Conservation (phyloP, 164 flowering plant species). For the Vitis labrusca region DNA sequence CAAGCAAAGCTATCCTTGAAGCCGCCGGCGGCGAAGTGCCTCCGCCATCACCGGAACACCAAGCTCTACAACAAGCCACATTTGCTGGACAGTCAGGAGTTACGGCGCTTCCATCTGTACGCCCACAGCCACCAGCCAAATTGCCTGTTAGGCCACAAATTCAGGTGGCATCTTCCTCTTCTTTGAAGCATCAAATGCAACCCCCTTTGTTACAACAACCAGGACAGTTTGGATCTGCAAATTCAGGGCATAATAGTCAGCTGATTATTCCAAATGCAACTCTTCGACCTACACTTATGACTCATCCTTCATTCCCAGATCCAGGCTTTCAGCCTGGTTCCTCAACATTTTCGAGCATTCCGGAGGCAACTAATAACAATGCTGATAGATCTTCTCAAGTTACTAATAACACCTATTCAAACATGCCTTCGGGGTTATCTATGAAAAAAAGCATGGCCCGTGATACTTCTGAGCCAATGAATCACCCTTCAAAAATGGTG, state of each 20-base stretch:
- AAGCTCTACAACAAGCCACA: slow-evolving; percentile 31
- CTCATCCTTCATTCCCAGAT: slow-evolving; percentile 40
- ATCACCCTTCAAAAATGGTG: slow-evolving; percentile 50
- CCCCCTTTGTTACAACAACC: slow-evolving; percentile 33
- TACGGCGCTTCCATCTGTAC: slow-evolving; percentile 34
- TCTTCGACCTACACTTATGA: slow-evolving; percentile 27
- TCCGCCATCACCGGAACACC: slow-evolving; percentile 2
- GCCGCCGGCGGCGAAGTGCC: too few relatives aligned
- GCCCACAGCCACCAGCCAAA: slow-evolving; percentile 31
- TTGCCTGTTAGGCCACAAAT: slow-evolving; percentile 42
- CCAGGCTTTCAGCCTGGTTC: slow-evolving; percentile 49
- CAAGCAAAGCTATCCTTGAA: too few relatives aligned
- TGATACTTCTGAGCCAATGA: slow-evolving; percentile 31
- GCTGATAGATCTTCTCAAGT: slow-evolving; percentile 27
- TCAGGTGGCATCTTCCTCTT: slow-evolving; percentile 37
- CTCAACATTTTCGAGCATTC: slow-evolving; percentile 26
- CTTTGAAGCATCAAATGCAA: slow-evolving; percentile 52
- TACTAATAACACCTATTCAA: slow-evolving; percentile 19
- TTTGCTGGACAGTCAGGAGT: slow-evolving; percentile 38
- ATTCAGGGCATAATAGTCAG: slow-evolving; percentile 27
- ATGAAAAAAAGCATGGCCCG: slow-evolving; percentile 19
- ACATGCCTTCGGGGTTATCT: slow-evolving; percentile 20
- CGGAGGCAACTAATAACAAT: slow-evolving; percentile 23
- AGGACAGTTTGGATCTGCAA: slow-evolving; percentile 33
- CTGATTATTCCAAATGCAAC: slow-evolving; percentile 29